Percentiles rank a stretch among this genome's conserved stretches.
These are phyloP conservation scores for Rhynchosporium graminicola DNA, from an alignment of 2,329 filamentous ascomycete species.

Conservation along the genomic window DNA sequence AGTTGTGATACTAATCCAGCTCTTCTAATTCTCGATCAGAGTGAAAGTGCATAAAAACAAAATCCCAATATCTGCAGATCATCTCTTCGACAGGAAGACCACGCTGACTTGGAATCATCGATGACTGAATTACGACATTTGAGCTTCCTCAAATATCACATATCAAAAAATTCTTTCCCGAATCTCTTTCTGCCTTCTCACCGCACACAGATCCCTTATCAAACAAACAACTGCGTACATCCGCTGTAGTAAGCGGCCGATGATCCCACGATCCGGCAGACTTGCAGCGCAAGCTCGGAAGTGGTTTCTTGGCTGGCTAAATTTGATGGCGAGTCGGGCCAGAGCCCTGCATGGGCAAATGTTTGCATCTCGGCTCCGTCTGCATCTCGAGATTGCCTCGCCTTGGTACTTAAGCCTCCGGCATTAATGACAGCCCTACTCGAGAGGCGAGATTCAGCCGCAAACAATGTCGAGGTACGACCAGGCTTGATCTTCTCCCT, in stretches of 20 bases:
- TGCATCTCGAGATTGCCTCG: conserved; percentile 9
- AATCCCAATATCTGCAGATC: no score
- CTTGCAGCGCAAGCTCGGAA: neutral
- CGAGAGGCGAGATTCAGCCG: conserved; percentile 3
- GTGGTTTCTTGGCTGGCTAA: neutral
- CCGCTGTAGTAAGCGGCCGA: neutral
- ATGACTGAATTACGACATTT: neutral
- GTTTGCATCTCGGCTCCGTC: neutral
- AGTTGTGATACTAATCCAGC: no score
- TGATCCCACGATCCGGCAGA: neutral
- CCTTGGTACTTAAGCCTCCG: conserved; percentile 2
- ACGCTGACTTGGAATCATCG: no score
- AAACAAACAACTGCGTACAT: neutral
- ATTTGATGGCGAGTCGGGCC: neutral
- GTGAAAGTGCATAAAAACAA: no score
- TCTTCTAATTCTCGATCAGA: no score
- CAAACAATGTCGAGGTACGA: neutral
- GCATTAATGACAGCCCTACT: neutral
- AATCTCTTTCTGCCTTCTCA: neutral
- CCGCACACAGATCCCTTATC: conserved; percentile 5
- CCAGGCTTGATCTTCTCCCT: conserved; percentile 1
- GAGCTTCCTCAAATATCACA: neutral
- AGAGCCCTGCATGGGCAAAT: conserved; percentile 1
- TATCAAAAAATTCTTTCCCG: neutral
- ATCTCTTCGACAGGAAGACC: no score